Base-by-base conservation (phyloP, 306 rosid species). In the Castanospermum australe region DNA sequence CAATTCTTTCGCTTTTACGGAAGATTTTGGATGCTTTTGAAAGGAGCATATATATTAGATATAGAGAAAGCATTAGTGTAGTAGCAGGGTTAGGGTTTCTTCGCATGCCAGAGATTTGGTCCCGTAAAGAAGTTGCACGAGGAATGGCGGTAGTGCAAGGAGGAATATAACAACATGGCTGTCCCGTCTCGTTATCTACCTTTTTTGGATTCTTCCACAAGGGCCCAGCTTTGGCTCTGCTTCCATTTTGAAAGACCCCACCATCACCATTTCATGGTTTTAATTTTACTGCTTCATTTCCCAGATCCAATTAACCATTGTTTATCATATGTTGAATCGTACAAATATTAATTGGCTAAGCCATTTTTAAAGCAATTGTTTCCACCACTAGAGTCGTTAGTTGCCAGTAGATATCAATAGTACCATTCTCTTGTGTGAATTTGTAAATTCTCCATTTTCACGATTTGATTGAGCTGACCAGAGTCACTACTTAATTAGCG, bases 41-140 rank as follows among this genome's bases (percentile, higher is more conserved):
- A 77, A 57, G 82, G 63, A 71, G 73, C 77, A 51, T 59, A 30
- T 70, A 82, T 42, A 11, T n/a, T n/a, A 77, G 67, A 30, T n/a
- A 75, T 57, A 69, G 75, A 70, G 62, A 61, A 25, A 48, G 41
- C 44, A 59, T 30, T 35, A 64, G 59, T 35, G 84, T 73, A 30
- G 1, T 33, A 32, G 68, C 6, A 55, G 10, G 52, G 65, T 56
- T 67, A 66, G 73, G 79, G 79, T 68, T 77, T 51, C 20, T 42
- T 69, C 79, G 73, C 63, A 47, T 77, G 82, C 79, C 83, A 84
- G 88, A 85, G 91, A 91, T 89, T 92, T 92, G 93, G 91, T 92
- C 93, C 89, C 89, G 68, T 87, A 92, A 94, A 92, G 97, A 87
- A 91, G 90, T 91, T 59, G 97, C 92, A 89, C 75, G 35, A 87